Conservation (phyloP, 768 basidiomycete species). For the Boletus speciosus region DNA sequence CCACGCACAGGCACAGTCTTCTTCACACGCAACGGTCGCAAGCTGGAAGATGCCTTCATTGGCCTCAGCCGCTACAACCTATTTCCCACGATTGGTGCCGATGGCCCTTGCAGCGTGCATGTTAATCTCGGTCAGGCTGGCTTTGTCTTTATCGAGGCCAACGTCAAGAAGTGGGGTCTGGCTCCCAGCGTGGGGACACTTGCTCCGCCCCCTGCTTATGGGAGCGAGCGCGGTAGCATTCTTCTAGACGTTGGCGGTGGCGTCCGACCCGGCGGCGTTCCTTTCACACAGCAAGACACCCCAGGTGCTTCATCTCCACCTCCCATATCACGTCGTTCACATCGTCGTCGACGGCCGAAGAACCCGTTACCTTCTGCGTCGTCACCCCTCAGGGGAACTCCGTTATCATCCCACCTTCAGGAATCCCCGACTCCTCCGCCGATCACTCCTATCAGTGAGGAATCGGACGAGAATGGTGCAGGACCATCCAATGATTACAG, state of each 20-base stretch:
- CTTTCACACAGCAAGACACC: constrained; percentile 40
- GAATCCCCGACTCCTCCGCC: constrained; percentile 59
- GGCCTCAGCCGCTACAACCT: constrained; percentile 89
- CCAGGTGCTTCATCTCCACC: constrained; percentile 45
- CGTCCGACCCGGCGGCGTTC: constrained; percentile 35
- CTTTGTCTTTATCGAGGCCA: constrained; percentile 99
- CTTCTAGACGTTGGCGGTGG: constrained; percentile 78
- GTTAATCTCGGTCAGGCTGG: constrained; percentile 97
- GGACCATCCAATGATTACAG: constrained; percentile 48
- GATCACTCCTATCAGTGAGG: constrained; percentile 77
- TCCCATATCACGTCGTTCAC: constrained; percentile 50
- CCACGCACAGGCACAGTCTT: constrained; percentile 98
- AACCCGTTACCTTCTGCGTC: constrained; percentile 45
- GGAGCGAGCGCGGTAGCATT: constrained; percentile 94
- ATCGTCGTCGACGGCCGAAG: constrained; percentile 57
- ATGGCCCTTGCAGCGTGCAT: constrained; percentile 94
- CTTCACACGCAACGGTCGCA: constrained; percentile 96
- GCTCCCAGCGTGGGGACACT: constrained; percentile 97
- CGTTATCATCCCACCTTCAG: constrained; percentile 39
- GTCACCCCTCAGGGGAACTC: constrained; percentile 62
- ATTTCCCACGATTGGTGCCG: constrained; percentile 95
- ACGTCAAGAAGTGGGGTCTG: constrained; percentile 99
- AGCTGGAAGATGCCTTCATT: constrained; percentile 93
- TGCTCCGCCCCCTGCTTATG: constrained; percentile 97
- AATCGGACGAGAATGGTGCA: constrained; percentile 45